A percentile compares a stretch with the other conserved stretches of the same genome.
Evolutionary conservation across 495 filamentous ascomycete genomes (phyloP).

Genomic region (Penicillium mononematosum): DNA sequence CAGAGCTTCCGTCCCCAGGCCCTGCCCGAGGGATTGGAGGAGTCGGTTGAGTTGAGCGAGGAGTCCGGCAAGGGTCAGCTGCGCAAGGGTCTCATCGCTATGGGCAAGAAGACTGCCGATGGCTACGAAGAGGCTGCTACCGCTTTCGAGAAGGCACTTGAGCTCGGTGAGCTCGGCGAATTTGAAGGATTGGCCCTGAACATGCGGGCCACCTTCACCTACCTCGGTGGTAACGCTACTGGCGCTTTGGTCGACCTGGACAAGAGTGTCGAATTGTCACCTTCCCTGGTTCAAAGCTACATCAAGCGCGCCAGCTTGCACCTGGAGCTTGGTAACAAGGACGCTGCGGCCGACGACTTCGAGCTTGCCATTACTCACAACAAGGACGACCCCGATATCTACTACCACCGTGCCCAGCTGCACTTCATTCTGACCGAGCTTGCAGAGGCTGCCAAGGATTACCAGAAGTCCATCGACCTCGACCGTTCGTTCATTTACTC

Average conservation of each 20-base stretch:
- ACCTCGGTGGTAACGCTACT: conserved; percentile 82
- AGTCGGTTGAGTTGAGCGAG: conserved; percentile 70
- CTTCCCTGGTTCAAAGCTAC: conserved; percentile 87
- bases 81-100: conserved; percentile 72
- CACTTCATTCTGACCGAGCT: conserved; percentile 97
- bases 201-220: conserved; percentile 92
- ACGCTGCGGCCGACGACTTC: conserved; percentile 85
- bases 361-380: conserved; percentile 82
- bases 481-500: conserved; percentile 97
- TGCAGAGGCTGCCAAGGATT: conserved; percentile 91
- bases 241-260: conserved; percentile 80
- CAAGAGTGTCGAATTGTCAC: conserved; percentile 87
- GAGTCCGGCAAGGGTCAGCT: conserved; percentile 81
- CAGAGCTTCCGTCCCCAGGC: conserved; percentile 88
- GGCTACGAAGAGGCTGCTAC: conserved; percentile 83
- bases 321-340: conserved; percentile 89
- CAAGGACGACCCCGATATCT: conserved; percentile 90
- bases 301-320: conserved; percentile 99
- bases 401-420: conserved; percentile 97
- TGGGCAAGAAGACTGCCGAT: conserved; percentile 82
- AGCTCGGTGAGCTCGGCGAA: conserved; percentile 71
- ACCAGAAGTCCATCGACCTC: conserved; percentile 98
- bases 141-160: conserved; percentile 84
- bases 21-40: conserved; percentile 79
- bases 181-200: conserved; percentile 91